These are phyloP conservation scores for Fusarium scirpi DNA, from an alignment of 2,329 filamentous ascomycete species.

Conservation along the genomic window DNA sequence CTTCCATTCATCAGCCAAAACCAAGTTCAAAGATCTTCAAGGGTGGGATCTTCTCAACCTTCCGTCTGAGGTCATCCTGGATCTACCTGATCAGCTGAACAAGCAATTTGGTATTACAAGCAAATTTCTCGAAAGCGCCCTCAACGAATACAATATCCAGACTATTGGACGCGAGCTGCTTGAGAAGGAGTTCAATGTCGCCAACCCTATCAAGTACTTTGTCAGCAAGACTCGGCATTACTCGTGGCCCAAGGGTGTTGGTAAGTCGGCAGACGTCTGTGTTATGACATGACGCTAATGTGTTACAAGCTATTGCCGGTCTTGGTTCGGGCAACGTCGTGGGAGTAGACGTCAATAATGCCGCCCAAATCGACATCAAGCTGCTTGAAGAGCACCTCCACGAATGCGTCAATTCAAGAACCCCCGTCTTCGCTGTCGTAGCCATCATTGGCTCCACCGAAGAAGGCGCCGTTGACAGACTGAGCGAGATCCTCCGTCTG, in stretches of 20 bases:
- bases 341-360: conserved; percentile 55
- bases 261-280: conserved; percentile 43
- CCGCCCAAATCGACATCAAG: conserved; percentile 53
- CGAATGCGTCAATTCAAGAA: conserved; percentile 46
- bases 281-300: background rate
- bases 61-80: conserved; percentile 53
- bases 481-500: conserved; percentile 54
- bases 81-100: conserved; percentile 54
- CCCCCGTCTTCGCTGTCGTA: conserved; percentile 57
- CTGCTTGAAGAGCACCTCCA: conserved; percentile 51
- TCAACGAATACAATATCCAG: conserved; percentile 52
- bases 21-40: conserved; percentile 51
- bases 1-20: conserved; percentile 48
- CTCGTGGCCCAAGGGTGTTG: conserved; percentile 62
- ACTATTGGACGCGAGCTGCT: conserved; percentile 55
- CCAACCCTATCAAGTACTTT: conserved; percentile 52
- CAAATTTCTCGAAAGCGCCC: conserved; percentile 48
- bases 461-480: conserved; percentile 59
- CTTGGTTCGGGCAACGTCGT: conserved; percentile 58
- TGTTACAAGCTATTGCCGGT: conserved; percentile 54
- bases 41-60: conserved; percentile 62
- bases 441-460: conserved; percentile 62
- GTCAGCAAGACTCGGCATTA: conserved; percentile 59
- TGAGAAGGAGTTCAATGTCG: conserved; percentile 51
- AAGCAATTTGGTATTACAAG: conserved; percentile 56